A percentile compares a stretch with the other conserved stretches of the same genome.
Conservation (phyloP, 1,284 basidiomycete species). For the Neotropicomus parvogracilis region DNA sequence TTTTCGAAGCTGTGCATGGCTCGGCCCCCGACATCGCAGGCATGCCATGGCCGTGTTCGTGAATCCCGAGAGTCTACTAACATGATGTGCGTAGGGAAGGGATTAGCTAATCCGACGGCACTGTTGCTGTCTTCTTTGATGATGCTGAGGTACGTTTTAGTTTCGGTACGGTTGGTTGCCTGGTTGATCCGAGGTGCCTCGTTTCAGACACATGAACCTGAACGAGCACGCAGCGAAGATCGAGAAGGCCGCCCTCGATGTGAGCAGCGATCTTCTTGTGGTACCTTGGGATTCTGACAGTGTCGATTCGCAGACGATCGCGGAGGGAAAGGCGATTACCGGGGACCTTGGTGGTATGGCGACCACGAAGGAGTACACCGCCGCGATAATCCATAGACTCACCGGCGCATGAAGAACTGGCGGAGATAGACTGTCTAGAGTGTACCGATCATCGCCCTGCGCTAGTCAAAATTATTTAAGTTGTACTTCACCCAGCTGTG, state of each 20-base stretch:
- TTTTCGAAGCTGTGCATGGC: slow-evolving; percentile 99
- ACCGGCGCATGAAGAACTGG: slow-evolving; percentile 36
- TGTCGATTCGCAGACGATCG: slow-evolving; percentile 69
- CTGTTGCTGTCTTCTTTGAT: slow-evolving; percentile 92
- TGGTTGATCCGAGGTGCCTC: slow-evolving; percentile 27
- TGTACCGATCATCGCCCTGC: neutral
- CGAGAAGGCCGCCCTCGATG: slow-evolving; percentile 84
- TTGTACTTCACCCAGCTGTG: slow-evolving; percentile 7
- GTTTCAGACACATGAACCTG: slow-evolving; percentile 87
- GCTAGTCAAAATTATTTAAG: slow-evolving; percentile 4
- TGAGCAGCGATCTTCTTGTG: slow-evolving; percentile 41
- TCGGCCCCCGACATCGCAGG: slow-evolving; percentile 88
- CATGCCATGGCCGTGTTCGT: slow-evolving; percentile 26
- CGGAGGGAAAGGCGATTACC: slow-evolving; percentile 90
- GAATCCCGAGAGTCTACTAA: slow-evolving; percentile 7
- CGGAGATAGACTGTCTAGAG: slow-evolving; percentile 6
- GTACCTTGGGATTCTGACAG: slow-evolving; percentile 19
- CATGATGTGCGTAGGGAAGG: slow-evolving; percentile 69
- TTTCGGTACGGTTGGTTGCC: slow-evolving; percentile 7
- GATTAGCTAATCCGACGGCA: slow-evolving; percentile 97
- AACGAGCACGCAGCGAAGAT: slow-evolving; percentile 85
- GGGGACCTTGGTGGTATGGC: slow-evolving; percentile 91
- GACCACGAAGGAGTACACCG: slow-evolving; percentile 83
- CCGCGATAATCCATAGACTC: slow-evolving; percentile 81
- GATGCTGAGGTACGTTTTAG: slow-evolving; percentile 79